Base-by-base conservation (phyloP, 73 alveolate species). In the Stentor roeselii region DNA sequence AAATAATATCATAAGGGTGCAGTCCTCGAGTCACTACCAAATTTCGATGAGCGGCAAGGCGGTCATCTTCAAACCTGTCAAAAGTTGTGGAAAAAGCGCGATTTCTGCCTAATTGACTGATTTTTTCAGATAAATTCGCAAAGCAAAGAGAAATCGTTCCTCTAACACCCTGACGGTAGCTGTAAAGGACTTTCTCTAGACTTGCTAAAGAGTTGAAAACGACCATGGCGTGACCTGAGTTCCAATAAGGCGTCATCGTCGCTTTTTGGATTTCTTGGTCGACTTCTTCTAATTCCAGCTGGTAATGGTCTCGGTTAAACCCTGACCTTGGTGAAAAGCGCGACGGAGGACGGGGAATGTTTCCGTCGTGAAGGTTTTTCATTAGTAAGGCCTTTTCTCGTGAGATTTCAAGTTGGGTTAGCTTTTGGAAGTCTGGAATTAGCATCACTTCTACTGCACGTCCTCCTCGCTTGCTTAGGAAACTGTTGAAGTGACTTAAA, bases 171-270 rank as follows among this genome's bases (percentile, higher is more conserved):
- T 78, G 77, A 58, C 83, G 60, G 84, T 89, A 95, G 39, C 87
- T 85, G 74, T 86, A 42, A 58, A 93, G 60, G 31, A 86, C 91
- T 74, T 74, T 85, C 75, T 90, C 91, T 36, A 93, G 94, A 50
- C 95, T 92, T 27, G 89, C 78, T 42, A 90, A 76, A 42, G 97
- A 84, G 82, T 96, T 97, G 82, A 96, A 95, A 60, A 94, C 89
- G 11, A 95, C 94, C 78, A 95, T 90, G 14, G 98, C 98, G 87
- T 96, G 99, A 3, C 98, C 98, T 36, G 94, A 87, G 36, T 78
- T 92, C 89, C 38, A 82, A 59, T 90, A 93, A 2, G 97, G 96
- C 37, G 94, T 92, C 84, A 84, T 84, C 2, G 96, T 90, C 34
- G 88, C 93, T 39, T 89, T 93, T 59, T 83, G 82, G 31, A 92